Base-by-base conservation (phyloP, 306 rosid genomes). In the Prunus campanulata region DNA sequence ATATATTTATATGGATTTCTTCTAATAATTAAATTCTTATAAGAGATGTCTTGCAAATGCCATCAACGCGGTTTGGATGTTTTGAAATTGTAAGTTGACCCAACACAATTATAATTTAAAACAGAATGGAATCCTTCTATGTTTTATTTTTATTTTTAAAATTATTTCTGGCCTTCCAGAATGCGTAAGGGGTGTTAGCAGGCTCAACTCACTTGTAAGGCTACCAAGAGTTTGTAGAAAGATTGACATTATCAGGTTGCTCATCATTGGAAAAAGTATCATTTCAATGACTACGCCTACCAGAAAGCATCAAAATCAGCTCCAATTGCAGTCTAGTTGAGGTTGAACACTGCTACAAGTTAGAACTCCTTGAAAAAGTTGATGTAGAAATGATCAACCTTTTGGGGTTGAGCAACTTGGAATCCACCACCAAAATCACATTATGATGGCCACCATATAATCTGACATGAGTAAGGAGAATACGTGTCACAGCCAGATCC, bases 241-340 rank as follows among this genome's bases (percentile, higher is more conserved):
- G 2, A 0, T 3, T 63, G 68, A 6, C 0, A 0, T 29, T 14
- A 2, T 1, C 2, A 2, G 0, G 10, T n/a, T 63, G 68, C 0
- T 0, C 8, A 15, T 63, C 44, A 14, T 63, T 63, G 46, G 68
- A 63, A 63, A 63, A 0, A 15, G 2, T 30, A 29, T 14, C 68
- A 16, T 30, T 30, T 16, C 47, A 63, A 63, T 63, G 47, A 11
- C 0, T 2, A 11, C 3, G 0, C 29, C 12, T 9, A 11, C 6
- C 19, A 1, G 15, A n/a, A 20, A 6, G 12, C 2, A 11, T 3
- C 62, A 0, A 1, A 3, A 8, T 22, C 1, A 0, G 2, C 2
- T 20, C 2, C 2, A 19, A n/a, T 20, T 0, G 2, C 2, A 49
- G 29, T 6, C 20, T 20, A 20, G 20, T 20, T 20, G 20, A 20